Evolutionary conservation across 306 rosid genomes (phyloP), one percentile per base, ranked within the genome.

Genomic region (Ochetophila trinervis): DNA sequence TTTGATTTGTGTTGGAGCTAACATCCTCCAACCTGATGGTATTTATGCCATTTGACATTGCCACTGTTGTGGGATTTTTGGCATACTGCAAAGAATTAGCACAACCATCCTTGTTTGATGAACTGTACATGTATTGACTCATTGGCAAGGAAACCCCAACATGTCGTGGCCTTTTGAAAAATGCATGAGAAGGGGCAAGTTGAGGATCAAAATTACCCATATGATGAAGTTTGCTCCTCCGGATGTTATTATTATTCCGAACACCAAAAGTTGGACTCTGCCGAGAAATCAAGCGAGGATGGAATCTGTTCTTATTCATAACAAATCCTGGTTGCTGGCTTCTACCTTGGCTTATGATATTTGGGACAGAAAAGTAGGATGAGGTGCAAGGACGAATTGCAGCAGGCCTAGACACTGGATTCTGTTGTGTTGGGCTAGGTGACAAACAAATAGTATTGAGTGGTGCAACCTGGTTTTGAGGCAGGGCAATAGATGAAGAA

Each of bases 221-320:
- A 30, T 35, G 64, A 20, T 50, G 75, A 69, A 52, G 75, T 65
- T 75, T 78, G 55, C 63, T 83, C 73, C 63, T 82, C 62, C 74
- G 81, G 69, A 68, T 71, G 72, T 53, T 45, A 65, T 57, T 45
- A 65, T 57, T 73, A 58, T 58, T 45, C 6, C 60, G 81, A 17
- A 68, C 82, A 71, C 86, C 80, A 53, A 66, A 2, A 27, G 3
- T 27, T 27, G 32, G 71, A 23, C n/a, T 24, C 24, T 68, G 76
- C 58, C 42, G 76, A 3, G 87, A 54, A 40, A 47, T 60, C 36
- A 60, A 9, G 60, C 35, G 65, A 0, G 68, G 65, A 5, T 36
- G 86, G 76, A 22, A 19, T 72, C 87, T 80, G 65, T 45, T 77
- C 57, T 74, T 77, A 19, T 56, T 55, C 44, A 69, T 59, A 67